Percentiles rank a stretch among this genome's conserved stretches.
phyloP scores from a whole-genome alignment of 169 alveolate species.

The Hepatocystis sp. region DNA sequence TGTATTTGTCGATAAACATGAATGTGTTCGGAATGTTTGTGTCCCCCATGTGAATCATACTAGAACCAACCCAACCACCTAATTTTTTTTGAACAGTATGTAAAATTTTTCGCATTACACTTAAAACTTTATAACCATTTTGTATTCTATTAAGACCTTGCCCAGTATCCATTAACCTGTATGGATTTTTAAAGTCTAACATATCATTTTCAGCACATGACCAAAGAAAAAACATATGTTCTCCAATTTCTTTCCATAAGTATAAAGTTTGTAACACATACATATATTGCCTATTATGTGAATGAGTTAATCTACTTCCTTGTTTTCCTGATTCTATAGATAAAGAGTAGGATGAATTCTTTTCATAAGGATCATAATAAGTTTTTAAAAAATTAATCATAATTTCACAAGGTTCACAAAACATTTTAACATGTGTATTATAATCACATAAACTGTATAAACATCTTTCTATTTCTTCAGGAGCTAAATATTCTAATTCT shows the following conservation, averaged over 20 bases:
- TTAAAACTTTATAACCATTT: slow-evolving; percentile 84
- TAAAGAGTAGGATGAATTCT: slow-evolving; percentile 82
- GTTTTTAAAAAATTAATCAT: slow-evolving; percentile 86
- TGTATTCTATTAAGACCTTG: slow-evolving; percentile 91
- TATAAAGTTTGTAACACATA: slow-evolving; percentile 93
- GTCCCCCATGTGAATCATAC: slow-evolving; percentile 94
- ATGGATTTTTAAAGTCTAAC: slow-evolving; percentile 88
- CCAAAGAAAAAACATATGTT: slow-evolving; percentile 93
- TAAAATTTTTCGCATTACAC: slow-evolving; percentile 87
- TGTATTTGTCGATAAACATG: slow-evolving; percentile 94
- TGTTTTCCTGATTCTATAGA: slow-evolving; percentile 85
- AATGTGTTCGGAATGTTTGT: slow-evolving; percentile 95
- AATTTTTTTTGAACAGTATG: slow-evolving; percentile 86
- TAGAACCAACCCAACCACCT: slow-evolving; percentile 95
- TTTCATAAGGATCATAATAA: slow-evolving; percentile 83
- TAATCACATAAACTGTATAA: slow-evolving; percentile 93
- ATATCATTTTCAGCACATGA: slow-evolving; percentile 92
- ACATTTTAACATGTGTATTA: slow-evolving; percentile 88
- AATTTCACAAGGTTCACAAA: slow-evolving; percentile 88
- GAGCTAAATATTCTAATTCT: slow-evolving; percentile 81
- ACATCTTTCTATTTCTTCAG: slow-evolving; percentile 93
- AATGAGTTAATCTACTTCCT: slow-evolving; percentile 92
- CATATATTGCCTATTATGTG: slow-evolving; percentile 91
- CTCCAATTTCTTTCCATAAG: slow-evolving; percentile 93
- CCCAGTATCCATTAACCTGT: slow-evolving; percentile 91